Base-by-base conservation (phyloP, 1,284 basidiomycete species). In the Somion occarium region DNA sequence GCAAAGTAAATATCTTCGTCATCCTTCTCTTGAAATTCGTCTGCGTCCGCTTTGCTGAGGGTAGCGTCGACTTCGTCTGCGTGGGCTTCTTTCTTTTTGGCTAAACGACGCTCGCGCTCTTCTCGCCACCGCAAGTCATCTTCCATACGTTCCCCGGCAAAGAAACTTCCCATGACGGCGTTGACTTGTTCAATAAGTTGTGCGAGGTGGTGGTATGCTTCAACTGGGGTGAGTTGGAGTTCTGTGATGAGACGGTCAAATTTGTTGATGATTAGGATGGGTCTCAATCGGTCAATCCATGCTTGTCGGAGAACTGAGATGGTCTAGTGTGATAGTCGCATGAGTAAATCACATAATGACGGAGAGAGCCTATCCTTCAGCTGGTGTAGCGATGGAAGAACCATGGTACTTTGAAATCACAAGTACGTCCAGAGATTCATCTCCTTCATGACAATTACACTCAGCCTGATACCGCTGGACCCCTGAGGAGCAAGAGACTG, bases 1-100 rank as follows among this genome's bases (percentile, higher is more conserved):
- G 94, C 91, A 62, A 99, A 99, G 71, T 99, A 99, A 52, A 99
- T 86, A 66, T 97, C 94, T 66, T 96, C 92, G 63, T 99, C 97
- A 63, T 98, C 95, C 63, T 91, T 91, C 69, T 99, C 97, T 62
- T 93, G 85, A 66, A 88, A 97, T 39, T 78, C 80, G 20, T 82
- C 80, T 0, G 65, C 72, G 20, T 81, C 80, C 0, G 65, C 72
- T 27, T 80, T 78, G 56, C 80, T 78, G 20, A 76, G 75, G 2
- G 73, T 67, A 0, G 80, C 79, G 50, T 86, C 85, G 12, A 77
- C 75, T 60, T 85, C 80, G 37, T 83, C 81, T n/a, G 82, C 85
- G 51, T 76, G 74, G 11, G 73, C 73, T 52, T 85, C 88, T 62
- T 83, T 89, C 66, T 87, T 87, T 45, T 76, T 79, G 7, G 82